Base-by-base conservation (phyloP, 441 rosid species). In the Pelargonium fulgidum region DNA sequence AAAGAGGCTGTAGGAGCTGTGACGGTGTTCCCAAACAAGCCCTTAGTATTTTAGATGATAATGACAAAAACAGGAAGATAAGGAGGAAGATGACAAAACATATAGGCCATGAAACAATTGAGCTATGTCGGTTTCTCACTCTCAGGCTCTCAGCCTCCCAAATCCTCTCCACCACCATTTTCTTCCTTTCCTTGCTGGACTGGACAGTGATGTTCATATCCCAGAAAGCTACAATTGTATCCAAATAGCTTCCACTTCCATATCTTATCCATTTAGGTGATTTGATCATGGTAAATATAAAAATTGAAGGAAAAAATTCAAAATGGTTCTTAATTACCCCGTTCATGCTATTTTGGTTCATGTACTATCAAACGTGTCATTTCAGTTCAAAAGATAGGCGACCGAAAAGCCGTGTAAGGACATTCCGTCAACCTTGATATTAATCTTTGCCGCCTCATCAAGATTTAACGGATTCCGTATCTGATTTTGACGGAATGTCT, bases 81-180 rank as follows among this genome's bases (percentile, higher is more conserved):
- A 13, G 2, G 1, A 17, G 26, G 26, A 66, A 66, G 9, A 14
- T 19, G 45, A 12, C 14, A 66, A 44, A 66, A 66, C 17, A 16
- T 11, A 47, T 12, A 10, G 45, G 45, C 45, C 48, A 29, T 13
- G 11, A 26, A 12, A 8, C 17, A 11, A 20, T 22, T 20, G 41
- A 62, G 41, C 29, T 24, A 64, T 64, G 66, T 13, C 45, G 13
- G 45, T 48, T 48, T 48, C 56, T 48, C 16, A 48, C 50, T 45
- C 8, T 45, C 50, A 1, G n/a, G n/a, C 17, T 13, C 56, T 7
- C 14, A 48, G 56, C 56, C 56, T 48, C 56, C 56, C 56, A 48
- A 48, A 48, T 48, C 56, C 56, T 48, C 56, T 48, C 56, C 56
- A 2, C 56, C 56, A 48, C 16, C 54, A 47, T 48, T 48, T 48